phyloP scores from a whole-genome alignment of 2,329 filamentous ascomycete species.

The Arthrobotrys sphaeroides region DNA sequence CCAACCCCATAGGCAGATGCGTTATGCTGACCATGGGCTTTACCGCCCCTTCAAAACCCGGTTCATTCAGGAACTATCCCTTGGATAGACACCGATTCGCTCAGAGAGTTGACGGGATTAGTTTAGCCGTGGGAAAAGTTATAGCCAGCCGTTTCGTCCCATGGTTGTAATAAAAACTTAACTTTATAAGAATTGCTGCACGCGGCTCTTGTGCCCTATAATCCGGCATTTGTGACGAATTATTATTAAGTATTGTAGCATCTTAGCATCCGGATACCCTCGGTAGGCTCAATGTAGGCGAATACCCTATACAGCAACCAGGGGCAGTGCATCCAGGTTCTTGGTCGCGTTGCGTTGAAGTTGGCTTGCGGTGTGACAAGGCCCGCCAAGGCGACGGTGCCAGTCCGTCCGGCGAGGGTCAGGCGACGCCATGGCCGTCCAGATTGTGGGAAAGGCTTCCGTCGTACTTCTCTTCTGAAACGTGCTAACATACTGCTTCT shows the following conservation, averaged over 20 bases:
- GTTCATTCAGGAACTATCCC: constrained; percentile 4
- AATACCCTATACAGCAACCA: constrained; percentile 12
- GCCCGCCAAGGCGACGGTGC: constrained; percentile 28
- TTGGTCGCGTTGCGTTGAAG: constrained; percentile 19
- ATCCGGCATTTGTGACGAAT: constrained; percentile 38
- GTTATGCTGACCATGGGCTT: background rate
- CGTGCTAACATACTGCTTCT: constrained; percentile 15
- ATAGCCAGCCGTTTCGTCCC: constrained; percentile 44
- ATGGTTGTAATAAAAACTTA: constrained; percentile 48
- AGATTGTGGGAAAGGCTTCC: constrained; percentile 22
- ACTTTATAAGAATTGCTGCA: constrained; percentile 4
- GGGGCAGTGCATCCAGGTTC: constrained; percentile 8
- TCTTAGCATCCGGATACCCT: constrained; percentile 5
- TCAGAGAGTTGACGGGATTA: constrained; percentile 25
- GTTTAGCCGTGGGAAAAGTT: constrained; percentile 50
- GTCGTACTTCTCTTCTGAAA: constrained; percentile 31
- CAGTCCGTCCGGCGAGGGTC: constrained; percentile 43
- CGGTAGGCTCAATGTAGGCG: constrained; percentile 35
- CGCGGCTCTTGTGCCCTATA: constrained; percentile 44
- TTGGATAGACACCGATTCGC: background rate
- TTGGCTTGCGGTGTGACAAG: constrained; percentile 21
- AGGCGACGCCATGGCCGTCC: constrained; percentile 24
- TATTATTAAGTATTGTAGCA: constrained; percentile 10
- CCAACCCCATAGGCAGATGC: background rate
- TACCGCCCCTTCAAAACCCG: background rate